Evolutionary conservation across 495 filamentous ascomycete genomes (phyloP), one percentile per base, ranked within the genome.

Genomic region (Cudoniella acicularis): DNA sequence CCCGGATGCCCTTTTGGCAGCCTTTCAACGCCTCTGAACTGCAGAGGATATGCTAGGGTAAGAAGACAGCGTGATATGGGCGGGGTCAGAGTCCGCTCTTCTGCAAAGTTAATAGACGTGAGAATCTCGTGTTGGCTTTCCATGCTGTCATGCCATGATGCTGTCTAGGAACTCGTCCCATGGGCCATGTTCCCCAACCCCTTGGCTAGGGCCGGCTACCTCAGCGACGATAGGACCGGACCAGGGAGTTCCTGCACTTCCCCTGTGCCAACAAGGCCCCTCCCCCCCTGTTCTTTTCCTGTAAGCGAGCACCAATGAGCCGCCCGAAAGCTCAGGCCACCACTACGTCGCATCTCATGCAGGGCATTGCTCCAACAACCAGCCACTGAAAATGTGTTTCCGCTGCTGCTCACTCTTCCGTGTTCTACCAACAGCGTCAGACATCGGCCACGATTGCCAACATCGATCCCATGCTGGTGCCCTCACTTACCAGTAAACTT

Each of bases 241-340:
- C 36, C 20, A 30, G 56, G 49, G 49, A 1, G 20, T 24, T 17
- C 17, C 40, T 18, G 25, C 47, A 50, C 24, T 58, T 25, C 54
- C 54, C 25, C 42, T 40, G 42, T 43, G n/a, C n/a, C n/a, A n/a
- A n/a, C n/a, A n/a, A n/a, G n/a, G n/a, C n/a, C n/a, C n/a, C n/a
- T n/a, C 26, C 18, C 23, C 11, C 24, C 43, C 20, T 10, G 30
- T 36, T 36, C 6, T 36, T 36, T 36, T 36, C 30, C 30, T 6
- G 30, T 45, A 49, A 57, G 46, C 54, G 54, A 57, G 22, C 47
- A 27, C 55, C 55, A 57, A 57, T 57, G 21, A 51, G 20, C 47
- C 22, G 43, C 1, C 55, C 16, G 42, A 18, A 18, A 20, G 42
- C 55, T 43, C 47, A 23, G 46, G 18, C 47, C 16, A 11, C n/a